Percentiles rank a stretch among this genome's conserved stretches.
Evolutionary conservation across 1,284 basidiomycete species (phyloP).

Genomic region (Kalmanozyma brasiliensis): DNA sequence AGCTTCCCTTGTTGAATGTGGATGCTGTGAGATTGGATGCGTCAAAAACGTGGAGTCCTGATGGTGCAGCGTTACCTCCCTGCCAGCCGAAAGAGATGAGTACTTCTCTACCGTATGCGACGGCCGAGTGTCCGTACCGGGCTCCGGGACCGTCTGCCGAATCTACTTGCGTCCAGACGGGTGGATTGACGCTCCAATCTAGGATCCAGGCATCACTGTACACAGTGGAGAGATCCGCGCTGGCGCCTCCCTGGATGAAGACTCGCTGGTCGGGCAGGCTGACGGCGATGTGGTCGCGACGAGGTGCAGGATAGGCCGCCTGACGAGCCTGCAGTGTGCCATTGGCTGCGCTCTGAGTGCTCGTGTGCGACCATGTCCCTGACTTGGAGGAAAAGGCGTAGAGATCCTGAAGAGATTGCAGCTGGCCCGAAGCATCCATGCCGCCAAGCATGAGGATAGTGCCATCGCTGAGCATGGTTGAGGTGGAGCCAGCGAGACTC

Average conservation of each 20-base stretch:
- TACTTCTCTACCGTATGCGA: conserved; percentile 56
- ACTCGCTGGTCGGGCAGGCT: conserved; percentile 52
- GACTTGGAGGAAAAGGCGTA: conserved; percentile 40
- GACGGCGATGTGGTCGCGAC: conserved; percentile 61
- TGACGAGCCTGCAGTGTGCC: conserved; percentile 1
- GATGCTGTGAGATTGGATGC: conserved; percentile 15
- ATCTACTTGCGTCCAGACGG: conserved; percentile 50
- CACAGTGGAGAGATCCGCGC: conserved; percentile 51
- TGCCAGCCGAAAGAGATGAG: conserved; percentile 57
- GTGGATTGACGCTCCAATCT: conserved; percentile 57
- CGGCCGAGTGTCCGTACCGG: conserved; percentile 57
- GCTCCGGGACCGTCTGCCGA: conserved; percentile 41
- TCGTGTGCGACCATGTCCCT: conserved; percentile 36
- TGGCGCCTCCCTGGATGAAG: conserved; percentile 61
- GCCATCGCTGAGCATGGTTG: conserved; percentile 58
- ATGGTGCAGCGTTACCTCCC: conserved; percentile 49
- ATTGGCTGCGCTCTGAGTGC: conserved; percentile 12
- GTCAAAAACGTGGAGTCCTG: conserved; percentile 51
- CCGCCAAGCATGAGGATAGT: conserved; percentile 58
- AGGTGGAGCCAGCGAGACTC: conserved; percentile 49
- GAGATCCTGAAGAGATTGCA: conserved; percentile 50
- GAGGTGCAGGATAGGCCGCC: conserved; percentile 36
- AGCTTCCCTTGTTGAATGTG: conserved; percentile 28
- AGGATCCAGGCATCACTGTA: conserved; percentile 62
- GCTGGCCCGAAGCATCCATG: conserved; percentile 35